Percentiles rank a stretch among this genome's conserved stretches.
Evolutionary conservation across 192 early-diverging fungal genomes (phyloP).

Genomic region (Linnemannia exigua): DNA sequence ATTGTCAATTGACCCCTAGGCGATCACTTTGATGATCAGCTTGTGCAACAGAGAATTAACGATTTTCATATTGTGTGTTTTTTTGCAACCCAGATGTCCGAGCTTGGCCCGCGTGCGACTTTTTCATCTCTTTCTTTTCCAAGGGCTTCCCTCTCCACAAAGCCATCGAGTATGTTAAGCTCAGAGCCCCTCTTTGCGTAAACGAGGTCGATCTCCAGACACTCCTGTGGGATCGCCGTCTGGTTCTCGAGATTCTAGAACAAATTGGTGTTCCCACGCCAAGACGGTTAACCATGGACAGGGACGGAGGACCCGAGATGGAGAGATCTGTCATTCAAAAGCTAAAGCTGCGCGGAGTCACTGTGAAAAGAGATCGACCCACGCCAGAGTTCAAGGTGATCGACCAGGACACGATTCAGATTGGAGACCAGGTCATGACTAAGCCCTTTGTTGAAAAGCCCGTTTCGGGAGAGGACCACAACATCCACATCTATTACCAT

Average conservation of each 20-base stretch:
- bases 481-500: constrained; percentile 96
- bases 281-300: constrained; percentile 73
- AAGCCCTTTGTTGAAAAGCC: constrained; percentile 99
- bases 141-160: constrained; percentile 95
- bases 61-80: too few species aligned
- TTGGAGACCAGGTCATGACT: constrained; percentile 75
- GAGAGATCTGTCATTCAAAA: constrained; percentile 66
- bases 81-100: constrained; percentile 69
- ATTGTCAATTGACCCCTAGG: neutral
- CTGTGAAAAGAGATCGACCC: constrained; percentile 55
- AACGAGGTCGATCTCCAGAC: constrained; percentile 92
- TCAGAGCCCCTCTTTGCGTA: constrained; percentile 86
- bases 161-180: constrained; percentile 87
- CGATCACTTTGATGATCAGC: neutral
- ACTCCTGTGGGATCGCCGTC: constrained; percentile 86
- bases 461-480: constrained; percentile 96
- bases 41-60: neutral
- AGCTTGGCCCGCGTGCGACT: constrained; percentile 93
- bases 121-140: constrained; percentile 97
- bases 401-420: constrained; percentile 76
- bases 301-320: constrained; percentile 74
- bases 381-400: constrained; percentile 56
- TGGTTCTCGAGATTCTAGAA: constrained; percentile 86
- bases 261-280: constrained; percentile 89
- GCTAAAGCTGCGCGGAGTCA: constrained; percentile 65